These are phyloP conservation scores for Saccharomyces mikatae DNA, from an alignment of 805 yeast species.

Conservation along the genomic window DNA sequence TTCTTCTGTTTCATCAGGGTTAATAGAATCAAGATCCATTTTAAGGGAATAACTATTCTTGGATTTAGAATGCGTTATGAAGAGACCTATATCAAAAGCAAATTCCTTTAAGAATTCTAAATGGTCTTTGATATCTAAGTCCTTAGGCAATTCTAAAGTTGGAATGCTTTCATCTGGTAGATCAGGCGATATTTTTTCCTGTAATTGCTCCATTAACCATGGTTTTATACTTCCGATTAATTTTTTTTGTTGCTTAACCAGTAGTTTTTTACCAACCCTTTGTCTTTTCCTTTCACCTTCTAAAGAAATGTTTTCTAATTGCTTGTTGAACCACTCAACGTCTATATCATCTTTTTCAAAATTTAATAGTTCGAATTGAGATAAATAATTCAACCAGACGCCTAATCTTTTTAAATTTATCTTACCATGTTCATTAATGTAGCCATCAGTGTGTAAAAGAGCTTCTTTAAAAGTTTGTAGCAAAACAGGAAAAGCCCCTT, in stretches of 20 bases:
- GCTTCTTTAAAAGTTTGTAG: constrained; percentile 82
- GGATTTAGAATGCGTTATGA: constrained; percentile 56
- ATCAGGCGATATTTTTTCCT: constrained; percentile 26
- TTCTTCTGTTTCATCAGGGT: constrained; percentile 58
- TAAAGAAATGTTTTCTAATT: constrained; percentile 68
- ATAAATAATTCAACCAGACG: constrained; percentile 65
- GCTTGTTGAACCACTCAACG: constrained; percentile 84
- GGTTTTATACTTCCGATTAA: constrained; percentile 51
- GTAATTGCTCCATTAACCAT: constrained; percentile 35
- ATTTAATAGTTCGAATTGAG: constrained; percentile 74
- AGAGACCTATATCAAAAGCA: constrained; percentile 58
- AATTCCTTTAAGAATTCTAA: constrained; percentile 54
- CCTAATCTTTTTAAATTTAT: constrained; percentile 69
- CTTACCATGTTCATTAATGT: constrained; percentile 72
- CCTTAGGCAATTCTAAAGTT: constrained; percentile 35
- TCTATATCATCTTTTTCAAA: constrained; percentile 81
- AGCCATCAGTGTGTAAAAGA: constrained; percentile 67
- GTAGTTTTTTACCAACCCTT: constrained; percentile 53
- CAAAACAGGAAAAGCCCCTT: constrained; percentile 93
- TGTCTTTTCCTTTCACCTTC: constrained; percentile 64
- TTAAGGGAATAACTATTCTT: constrained; percentile 49
- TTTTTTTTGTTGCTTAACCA: constrained; percentile 67
- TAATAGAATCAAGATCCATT: constrained; percentile 67
- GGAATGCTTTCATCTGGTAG: constrained; percentile 43
- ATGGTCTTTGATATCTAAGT: constrained; percentile 34